Percentiles rank a stretch among this genome's conserved stretches.
These are phyloP conservation scores for Cylindrotheca closterium DNA, from an alignment of 108 stramenopile genomes.

Conservation along the genomic window DNA sequence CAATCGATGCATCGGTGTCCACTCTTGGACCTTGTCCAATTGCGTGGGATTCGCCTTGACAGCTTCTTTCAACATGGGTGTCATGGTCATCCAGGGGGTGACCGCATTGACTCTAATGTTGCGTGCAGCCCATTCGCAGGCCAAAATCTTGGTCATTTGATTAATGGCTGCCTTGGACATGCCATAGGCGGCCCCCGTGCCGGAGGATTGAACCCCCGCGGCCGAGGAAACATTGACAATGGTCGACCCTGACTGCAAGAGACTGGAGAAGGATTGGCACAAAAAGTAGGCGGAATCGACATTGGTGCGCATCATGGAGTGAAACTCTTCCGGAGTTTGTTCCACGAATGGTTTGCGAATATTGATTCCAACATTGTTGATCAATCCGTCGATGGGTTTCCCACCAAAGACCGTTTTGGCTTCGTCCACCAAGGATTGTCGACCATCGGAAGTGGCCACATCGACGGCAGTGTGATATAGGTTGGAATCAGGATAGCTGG, in stretches of 20 bases:
- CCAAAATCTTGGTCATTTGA: constrained; percentile 69
- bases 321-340: constrained; percentile 78
- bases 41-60: constrained; percentile 51
- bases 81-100: constrained; percentile 88
- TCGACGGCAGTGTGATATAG: constrained; percentile 54
- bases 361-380: constrained; percentile 92
- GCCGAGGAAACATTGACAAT: constrained; percentile 89
- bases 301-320: constrained; percentile 73
- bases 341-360: constrained; percentile 71
- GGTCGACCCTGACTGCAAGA: constrained; percentile 55
- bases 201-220: constrained; percentile 74
- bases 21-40: constrained; percentile 59
- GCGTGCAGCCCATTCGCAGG: constrained; percentile 82
- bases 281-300: constrained; percentile 74
- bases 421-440: constrained; percentile 32
- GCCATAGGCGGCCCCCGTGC: constrained; percentile 84
- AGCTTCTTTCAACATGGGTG: constrained; percentile 77
- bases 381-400: constrained; percentile 68
- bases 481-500: constrained; percentile 10
- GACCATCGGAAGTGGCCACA: constrained; percentile 63
- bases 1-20: constrained; percentile 76
- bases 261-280: constrained; percentile 28
- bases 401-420: constrained; percentile 20
- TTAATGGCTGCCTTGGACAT: constrained; percentile 87
- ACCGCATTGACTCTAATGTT: constrained; percentile 88